phyloP scores from a whole-genome alignment of 2,329 filamentous ascomycete species.

The Daldinia eschscholtzii region DNA sequence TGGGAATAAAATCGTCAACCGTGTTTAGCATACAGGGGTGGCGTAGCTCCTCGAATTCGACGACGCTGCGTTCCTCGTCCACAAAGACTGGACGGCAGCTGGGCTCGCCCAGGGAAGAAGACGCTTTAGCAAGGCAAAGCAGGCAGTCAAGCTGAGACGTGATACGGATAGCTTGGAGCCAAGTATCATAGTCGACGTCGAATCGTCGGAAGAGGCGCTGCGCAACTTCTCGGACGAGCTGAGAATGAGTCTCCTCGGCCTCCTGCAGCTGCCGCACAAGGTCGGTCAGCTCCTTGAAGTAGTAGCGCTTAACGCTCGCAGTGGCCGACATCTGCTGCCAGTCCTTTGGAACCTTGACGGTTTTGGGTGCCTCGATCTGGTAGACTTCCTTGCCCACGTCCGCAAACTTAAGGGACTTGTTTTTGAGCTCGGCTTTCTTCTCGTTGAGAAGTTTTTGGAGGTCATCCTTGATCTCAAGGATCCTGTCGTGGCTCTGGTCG shows the following conservation, averaged over 20 bases:
- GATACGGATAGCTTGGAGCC: conserved; percentile 91
- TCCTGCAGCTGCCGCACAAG: conserved; percentile 92
- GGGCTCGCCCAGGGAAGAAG: conserved; percentile 83
- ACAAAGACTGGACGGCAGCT: conserved; percentile 91
- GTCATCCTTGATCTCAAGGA: conserved; percentile 80
- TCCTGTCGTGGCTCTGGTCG: conserved; percentile 81
- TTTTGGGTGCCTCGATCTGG: conserved; percentile 91
- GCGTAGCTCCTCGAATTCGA: conserved; percentile 93
- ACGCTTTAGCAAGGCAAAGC: conserved; percentile 91
- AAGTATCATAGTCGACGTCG: conserved; percentile 85
- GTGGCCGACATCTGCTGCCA: conserved; percentile 99
- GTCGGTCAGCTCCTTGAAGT: conserved; percentile 84
- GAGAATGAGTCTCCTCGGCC: conserved; percentile 91
- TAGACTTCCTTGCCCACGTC: conserved; percentile 98
- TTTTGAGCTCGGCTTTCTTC: conserved; percentile 80
- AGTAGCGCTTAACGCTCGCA: conserved; percentile 90
- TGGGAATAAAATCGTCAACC: conserved; percentile 95
- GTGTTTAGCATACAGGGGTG: conserved; percentile 95
- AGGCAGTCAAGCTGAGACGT: conserved; percentile 94
- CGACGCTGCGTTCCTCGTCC: conserved; percentile 82
- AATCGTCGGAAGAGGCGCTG: conserved; percentile 88
- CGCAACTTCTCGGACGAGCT: conserved; percentile 89
- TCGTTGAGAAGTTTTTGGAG: conserved; percentile 78
- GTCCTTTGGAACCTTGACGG: conserved; percentile 83
- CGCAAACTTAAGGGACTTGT: conserved; percentile 77